Base-by-base conservation (phyloP, 208 protist species). In the Strigomonas culicis region DNA sequence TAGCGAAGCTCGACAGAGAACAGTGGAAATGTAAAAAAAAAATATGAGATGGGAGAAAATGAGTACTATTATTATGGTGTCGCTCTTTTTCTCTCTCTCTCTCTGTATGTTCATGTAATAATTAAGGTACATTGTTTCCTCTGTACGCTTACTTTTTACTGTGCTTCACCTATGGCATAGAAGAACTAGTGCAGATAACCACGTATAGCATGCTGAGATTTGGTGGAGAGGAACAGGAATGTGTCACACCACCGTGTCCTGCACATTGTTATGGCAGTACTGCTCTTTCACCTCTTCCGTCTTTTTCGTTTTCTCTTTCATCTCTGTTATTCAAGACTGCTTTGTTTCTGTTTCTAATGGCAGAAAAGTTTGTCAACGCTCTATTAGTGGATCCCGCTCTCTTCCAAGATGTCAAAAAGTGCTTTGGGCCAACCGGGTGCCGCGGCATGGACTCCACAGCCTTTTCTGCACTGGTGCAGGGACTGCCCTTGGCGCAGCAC, bases 1-100 rank as follows among this genome's bases (percentile, higher is more conserved):
- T 93, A 72, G 71, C 15, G 27, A 44, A 8, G 25, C 4, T 22
- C 46, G 10, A 34, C 32, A 8, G 43, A 13, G 7, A 13, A 24
- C n/a, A n/a, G 17, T 13, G 19, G 31, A 4, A 39, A 49, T 50
- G 57, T 43, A 49, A 19, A 49, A 30, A 62, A 4, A 62, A n/a
- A n/a, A n/a, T n/a, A n/a, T n/a, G n/a, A n/a, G n/a, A 27, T 21
- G 15, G 10, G n/a, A 52, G 19, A 6, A 27, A 39, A 31, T 32
- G 8, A 17, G 15, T 4, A 19, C 11, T 39, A n/a, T 32, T 58
- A 4, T 2, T 58, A n/a, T 7, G 4, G 17, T 58, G 3, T 32
- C 31, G 17, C 31, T 32, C 52, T n/a, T 58, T 32, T 58, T 32
- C 13, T 36, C 31, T 36, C 31, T 39, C 52, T 31, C 52, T 32